Evolutionary conservation across 2,329 filamentous ascomycete species (phyloP), one percentile per base, ranked within the genome.

Genomic region (Curvularia sp.): DNA sequence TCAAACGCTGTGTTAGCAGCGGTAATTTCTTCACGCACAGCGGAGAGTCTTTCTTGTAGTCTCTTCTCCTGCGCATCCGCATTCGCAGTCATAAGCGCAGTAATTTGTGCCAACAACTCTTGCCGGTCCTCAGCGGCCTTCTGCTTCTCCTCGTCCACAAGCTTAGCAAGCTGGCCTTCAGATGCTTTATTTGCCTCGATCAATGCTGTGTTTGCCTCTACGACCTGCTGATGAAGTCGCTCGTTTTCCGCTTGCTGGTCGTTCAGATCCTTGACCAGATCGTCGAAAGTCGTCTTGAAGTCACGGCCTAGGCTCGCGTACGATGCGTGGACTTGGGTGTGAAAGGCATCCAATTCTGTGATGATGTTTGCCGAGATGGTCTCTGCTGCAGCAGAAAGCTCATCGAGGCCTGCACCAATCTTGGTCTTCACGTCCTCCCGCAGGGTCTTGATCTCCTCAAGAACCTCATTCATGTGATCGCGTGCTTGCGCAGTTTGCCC

Each of bases 381-480:
- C 77, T 94, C 92, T 1, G 94, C 93, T 9, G 93, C 92, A 10
- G 85, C 85, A 2, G 93, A 93, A 21, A 98, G 87, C 25, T 92
- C 88, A 69, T 92, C 89, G 42, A 98, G 82, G 8, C 93, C 94
- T 71, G 93, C 88, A 2, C 92, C 91, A 47, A 98, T 91, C 61
- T 90, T 89, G 48, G 86, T 82, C 80, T 97, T 97, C 50, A 98
- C 92, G 52, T 91, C 89, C 74, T 97, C 91, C 21, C 94, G 87
- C 23, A 98, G 83, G n/a, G 86, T 87, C 74, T 93, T 93, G 74
- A 98, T 97, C 74, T 96, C 94, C 69, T 95, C 91, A 9, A 99
- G 83, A 1, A 97, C 89, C n/a, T 86, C 82, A 68, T 97, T 93
- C 91, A 97, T 93, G 55, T 93, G 90, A 47, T 93, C 87, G 69